A percentile compares a stretch with the other conserved stretches of the same genome.
phyloP scores from a whole-genome alignment of 495 filamentous ascomycete species.

The Neurospora sp. region DNA sequence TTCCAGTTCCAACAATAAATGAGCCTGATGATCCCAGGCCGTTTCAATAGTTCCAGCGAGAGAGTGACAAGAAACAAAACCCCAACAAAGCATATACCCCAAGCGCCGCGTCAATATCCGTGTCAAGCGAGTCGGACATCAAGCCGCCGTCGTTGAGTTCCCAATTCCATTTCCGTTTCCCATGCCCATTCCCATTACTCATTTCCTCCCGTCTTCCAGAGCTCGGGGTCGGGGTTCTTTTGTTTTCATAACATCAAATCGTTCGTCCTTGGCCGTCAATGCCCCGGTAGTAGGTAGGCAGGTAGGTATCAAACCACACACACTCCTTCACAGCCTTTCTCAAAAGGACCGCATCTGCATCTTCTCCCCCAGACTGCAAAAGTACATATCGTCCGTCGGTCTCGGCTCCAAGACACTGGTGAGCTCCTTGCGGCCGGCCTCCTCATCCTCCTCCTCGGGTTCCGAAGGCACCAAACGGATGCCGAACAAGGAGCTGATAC shows the following conservation, averaged over 20 bases:
- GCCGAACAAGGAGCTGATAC: slow-evolving; percentile 18
- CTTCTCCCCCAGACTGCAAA: slow-evolving; percentile 45
- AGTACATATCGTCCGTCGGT: slow-evolving; percentile 36
- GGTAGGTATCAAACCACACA: not conserved
- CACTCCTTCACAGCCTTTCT: not conserved
- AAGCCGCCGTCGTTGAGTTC: not conserved
- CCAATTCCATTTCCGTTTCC: not conserved
- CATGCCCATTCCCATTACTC: not conserved
- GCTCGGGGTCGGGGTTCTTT: not conserved
- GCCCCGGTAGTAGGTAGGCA: not conserved
- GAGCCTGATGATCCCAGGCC: not conserved
- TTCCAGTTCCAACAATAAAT: not conserved
- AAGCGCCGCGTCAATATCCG: not conserved
- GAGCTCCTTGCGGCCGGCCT: slow-evolving; percentile 34
- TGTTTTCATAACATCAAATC: not conserved
- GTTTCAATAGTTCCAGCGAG: not conserved
- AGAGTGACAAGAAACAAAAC: not conserved
- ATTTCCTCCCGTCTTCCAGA: slow-evolving; percentile 1
- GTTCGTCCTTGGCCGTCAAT: not conserved
- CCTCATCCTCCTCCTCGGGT: slow-evolving; percentile 38
- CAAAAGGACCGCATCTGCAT: slow-evolving; percentile 39
- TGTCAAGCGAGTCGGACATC: not conserved
- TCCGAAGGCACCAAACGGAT: slow-evolving; percentile 25
- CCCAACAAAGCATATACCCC: not conserved
- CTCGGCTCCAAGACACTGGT: slow-evolving; percentile 41